These are phyloP conservation scores for Acer yangbiense DNA, from an alignment of 345 rosid species.

Conservation along the genomic window DNA sequence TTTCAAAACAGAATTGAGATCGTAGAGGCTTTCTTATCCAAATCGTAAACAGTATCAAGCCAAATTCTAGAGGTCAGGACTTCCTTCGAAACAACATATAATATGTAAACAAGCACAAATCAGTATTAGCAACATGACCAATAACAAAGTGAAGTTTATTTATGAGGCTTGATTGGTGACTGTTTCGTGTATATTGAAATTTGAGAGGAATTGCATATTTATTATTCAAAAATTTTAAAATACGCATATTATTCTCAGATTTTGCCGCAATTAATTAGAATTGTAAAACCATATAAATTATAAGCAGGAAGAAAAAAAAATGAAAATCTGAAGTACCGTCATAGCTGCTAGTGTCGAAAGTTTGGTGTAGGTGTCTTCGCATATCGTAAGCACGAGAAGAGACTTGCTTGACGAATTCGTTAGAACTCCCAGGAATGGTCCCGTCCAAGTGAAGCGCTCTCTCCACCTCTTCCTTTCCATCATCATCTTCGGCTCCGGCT, in stretches of 20 bases:
- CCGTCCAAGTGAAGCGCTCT: constrained; percentile 94
- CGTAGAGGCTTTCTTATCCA: neutral
- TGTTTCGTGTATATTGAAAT: too few species aligned
- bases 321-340: constrained; percentile 54
- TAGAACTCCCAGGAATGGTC: constrained; percentile 76
- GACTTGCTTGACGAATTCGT: constrained; percentile 79
- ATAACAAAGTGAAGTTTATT: too few species aligned
- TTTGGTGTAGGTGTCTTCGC: constrained; percentile 84
- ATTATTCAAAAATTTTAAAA: too few species aligned
- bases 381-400: constrained; percentile 98
- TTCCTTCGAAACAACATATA: neutral
- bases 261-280: too few species aligned
- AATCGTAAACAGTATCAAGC: neutral
- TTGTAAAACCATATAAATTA: too few species aligned
- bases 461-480: constrained; percentile 64
- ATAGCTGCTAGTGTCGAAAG: constrained; percentile 84
- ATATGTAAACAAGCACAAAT: too few species aligned
- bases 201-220: too few species aligned
- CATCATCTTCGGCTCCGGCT: constrained; percentile 36
- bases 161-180: neutral
- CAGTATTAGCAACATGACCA: neutral
- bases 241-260: too few species aligned
- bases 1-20: neutral
- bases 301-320: too few species aligned
- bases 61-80: neutral